Base-by-base conservation (phyloP, 2,329 filamentous ascomycete genomes). In the Fusarium torulosum region DNA sequence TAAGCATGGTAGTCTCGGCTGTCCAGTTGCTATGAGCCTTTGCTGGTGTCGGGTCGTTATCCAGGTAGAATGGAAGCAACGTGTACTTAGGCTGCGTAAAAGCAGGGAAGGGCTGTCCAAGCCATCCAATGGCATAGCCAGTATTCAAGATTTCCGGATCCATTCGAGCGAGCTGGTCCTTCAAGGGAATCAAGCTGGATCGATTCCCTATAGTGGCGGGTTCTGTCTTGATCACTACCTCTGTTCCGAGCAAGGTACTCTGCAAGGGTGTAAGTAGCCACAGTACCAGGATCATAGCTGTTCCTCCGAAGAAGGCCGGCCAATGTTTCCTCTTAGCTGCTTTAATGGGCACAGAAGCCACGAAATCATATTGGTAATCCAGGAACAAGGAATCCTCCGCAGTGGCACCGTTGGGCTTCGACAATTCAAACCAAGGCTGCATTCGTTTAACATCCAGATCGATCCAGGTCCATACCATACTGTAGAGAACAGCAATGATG, bases 381-480 rank as follows among this genome's bases (percentile, higher is more conserved):
- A 90, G 47, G 0, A 87, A 75, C 0, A 90, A 17, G 0, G 85
- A 87, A 1, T 84, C 69, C 7, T 77, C 74, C 0, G 79, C 85
- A 0, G 66, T 67, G 0, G 83, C 83, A 0, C 86, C 87, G 0
- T 72, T 66, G 0, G 67, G 15, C 11, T 80, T 83, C 0, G 86
- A 88, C 1, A 90, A 54, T 21, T 89, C 85, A 13, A 87, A 82
- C 78, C 84, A 90, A 0, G 88, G 87, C 33, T 90, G 86, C 43
- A 90, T 76, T 0, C 88, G 69, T 59, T 88, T 87, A 0, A 81
- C 77, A 35, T 90, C 85, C 0, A 90, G 72, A 50, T 90, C 87
- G 0, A 89, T 79, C 85, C 86, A 88, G 4, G 79, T 81, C 86
- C 87, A 90, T 0, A 84, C 44, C 1, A 89, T 78, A 38, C 85